Evolutionary conservation across 805 yeast genomes (phyloP).

Genomic region (Candida tammaniensis): DNA sequence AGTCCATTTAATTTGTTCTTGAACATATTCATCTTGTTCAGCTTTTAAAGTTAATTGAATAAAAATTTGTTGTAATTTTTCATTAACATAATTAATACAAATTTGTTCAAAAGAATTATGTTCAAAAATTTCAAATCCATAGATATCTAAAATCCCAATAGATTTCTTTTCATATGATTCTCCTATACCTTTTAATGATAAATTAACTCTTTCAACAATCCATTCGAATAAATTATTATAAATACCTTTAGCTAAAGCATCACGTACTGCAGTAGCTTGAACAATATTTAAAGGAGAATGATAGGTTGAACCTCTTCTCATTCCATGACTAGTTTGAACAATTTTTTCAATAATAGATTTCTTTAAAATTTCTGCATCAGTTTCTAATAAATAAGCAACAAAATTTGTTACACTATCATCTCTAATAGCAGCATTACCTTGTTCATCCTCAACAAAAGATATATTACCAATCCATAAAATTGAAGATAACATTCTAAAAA

Average conservation of each 20-base stretch:
- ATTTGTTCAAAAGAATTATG: slow-evolving; percentile 93
- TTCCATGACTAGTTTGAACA: slow-evolving; percentile 87
- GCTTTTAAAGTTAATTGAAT: slow-evolving; percentile 93
- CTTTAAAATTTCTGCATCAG: slow-evolving; percentile 61
- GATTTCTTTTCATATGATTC: slow-evolving; percentile 47
- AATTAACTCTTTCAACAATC: slow-evolving; percentile 90
- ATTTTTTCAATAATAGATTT: slow-evolving; percentile 75
- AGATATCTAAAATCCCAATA: slow-evolving; percentile 91
- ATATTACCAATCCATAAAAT: slow-evolving; percentile 95
- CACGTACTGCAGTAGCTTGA: slow-evolving; percentile 93
- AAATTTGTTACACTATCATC: slow-evolving; percentile 92
- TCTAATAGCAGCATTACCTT: slow-evolving; percentile 77
- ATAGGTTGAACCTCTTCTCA: slow-evolving; percentile 86
- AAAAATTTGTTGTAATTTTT: slow-evolving; percentile 93
- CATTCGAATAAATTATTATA: slow-evolving; percentile 93
- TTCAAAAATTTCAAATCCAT: slow-evolving; percentile 94
- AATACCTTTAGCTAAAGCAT: slow-evolving; percentile 91
- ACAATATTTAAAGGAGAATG: slow-evolving; percentile 89
- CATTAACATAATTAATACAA: slow-evolving; percentile 94
- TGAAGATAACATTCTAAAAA: slow-evolving; percentile 80
- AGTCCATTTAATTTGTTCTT: slow-evolving; percentile 95
- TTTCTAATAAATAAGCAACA: slow-evolving; percentile 87
- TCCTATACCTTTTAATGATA: slow-evolving; percentile 55
- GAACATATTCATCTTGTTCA: slow-evolving; percentile 95
- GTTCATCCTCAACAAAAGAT: slow-evolving; percentile 79